Evolutionary conservation across 179 eudicot genomes (phyloP).

Genomic region (Corrigiola litoralis): DNA sequence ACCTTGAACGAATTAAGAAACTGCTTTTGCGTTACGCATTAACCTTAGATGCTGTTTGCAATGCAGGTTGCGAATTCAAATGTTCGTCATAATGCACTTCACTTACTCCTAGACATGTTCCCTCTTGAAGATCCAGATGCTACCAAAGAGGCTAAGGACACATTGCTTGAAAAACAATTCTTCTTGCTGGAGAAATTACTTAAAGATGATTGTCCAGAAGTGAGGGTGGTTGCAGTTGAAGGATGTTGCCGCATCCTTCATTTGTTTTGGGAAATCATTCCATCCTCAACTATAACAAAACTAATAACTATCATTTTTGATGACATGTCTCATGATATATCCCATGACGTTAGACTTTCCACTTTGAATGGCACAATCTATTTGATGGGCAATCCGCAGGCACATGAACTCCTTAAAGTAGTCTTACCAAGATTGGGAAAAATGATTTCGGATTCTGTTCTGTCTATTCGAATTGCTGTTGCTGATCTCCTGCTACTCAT

Average conservation of each 20-base stretch:
- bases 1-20: not conserved
- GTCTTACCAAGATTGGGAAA: constrained; percentile 72
- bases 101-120: constrained; percentile 80
- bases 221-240: constrained; percentile 88
- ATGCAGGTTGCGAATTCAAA: constrained; percentile 90
- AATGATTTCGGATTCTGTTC: constrained; percentile 59
- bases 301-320: constrained; percentile 65
- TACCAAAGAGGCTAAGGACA: constrained; percentile 78
- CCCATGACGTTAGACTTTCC: constrained; percentile 81
- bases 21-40: not conserved
- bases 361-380: constrained; percentile 74
- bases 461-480: constrained; percentile 57
- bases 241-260: constrained; percentile 85
- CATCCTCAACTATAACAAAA: constrained; percentile 79
- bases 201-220: constrained; percentile 81
- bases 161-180: constrained; percentile 68
- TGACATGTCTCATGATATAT: constrained; percentile 57
- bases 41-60: not conserved
- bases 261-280: constrained; percentile 92
- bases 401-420: constrained; percentile 89
- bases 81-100: constrained; percentile 91
- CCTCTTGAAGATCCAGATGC: constrained; percentile 97
- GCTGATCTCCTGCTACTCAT: constrained; percentile 67
- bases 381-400: constrained; percentile 84
- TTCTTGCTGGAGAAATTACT: constrained; percentile 76